These are phyloP conservation scores for Simmondsia chinensis DNA, from an alignment of 148 eudicot species.

Conservation along the genomic window DNA sequence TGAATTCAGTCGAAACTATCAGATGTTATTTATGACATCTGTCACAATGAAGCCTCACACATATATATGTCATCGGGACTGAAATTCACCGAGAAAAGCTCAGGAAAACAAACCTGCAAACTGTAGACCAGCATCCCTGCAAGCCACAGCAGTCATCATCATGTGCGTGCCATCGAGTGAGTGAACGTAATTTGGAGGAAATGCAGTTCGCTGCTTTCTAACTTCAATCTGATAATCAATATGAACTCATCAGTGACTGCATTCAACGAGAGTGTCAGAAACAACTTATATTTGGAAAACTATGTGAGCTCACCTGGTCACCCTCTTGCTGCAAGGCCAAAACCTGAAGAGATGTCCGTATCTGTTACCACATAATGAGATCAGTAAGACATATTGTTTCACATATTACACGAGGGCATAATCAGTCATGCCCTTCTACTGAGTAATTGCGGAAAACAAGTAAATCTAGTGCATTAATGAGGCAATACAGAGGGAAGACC, in stretches of 20 bases:
- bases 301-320: slow-evolving; percentile 39
- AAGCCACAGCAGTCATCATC: slow-evolving; percentile 97
- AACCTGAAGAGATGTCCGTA: slow-evolving; percentile 74
- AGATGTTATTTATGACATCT: too few species aligned
- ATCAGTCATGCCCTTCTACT: too few species aligned
- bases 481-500: too few species aligned
- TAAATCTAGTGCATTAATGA: too few species aligned
- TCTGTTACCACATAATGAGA: slow-evolving; percentile 30
- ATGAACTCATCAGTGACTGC: slow-evolving; percentile 3
- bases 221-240: slow-evolving; percentile 41
- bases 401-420: too few species aligned
- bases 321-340: slow-evolving; percentile 72
- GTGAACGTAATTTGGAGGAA: slow-evolving; percentile 93
- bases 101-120: slow-evolving; percentile 62
- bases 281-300: not conserved
- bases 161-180: slow-evolving; percentile 90
- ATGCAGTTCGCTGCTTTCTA: slow-evolving; percentile 76
- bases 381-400: not conserved
- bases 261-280: not conserved
- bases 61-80: not conserved
- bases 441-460: too few species aligned
- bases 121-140: slow-evolving; percentile 80
- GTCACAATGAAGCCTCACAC: not conserved
- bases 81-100: not conserved
- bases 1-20: too few species aligned